Conservation (phyloP, 1,284 basidiomycete species). For the Butyriboletus appendiculatus region DNA sequence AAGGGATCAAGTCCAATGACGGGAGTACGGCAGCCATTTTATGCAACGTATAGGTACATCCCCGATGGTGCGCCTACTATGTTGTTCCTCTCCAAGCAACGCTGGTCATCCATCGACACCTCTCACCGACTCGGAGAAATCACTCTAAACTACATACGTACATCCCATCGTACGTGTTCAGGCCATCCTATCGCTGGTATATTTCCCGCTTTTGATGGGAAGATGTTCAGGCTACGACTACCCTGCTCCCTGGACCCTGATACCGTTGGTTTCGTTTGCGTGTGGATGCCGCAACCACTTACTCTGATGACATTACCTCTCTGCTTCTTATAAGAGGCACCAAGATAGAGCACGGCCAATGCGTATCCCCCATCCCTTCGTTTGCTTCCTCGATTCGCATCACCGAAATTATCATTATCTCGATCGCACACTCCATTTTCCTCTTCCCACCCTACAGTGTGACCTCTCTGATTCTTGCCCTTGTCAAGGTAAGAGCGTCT, state of each 20-base stretch:
- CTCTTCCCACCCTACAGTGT: not conserved
- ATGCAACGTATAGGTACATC: not conserved
- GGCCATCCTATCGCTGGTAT: conserved; percentile 7
- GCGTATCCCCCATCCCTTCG: conserved; percentile 10
- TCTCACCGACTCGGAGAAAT: not conserved
- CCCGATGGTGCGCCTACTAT: not conserved
- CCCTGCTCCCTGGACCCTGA: conserved; percentile 1
- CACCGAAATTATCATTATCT: conserved; percentile 7
- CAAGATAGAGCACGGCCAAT: conserved; percentile 1
- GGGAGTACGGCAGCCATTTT: not conserved
- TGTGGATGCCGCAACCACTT: not conserved
- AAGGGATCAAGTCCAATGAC: not conserved
- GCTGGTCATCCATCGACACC: not conserved
- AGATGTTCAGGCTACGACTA: conserved; percentile 8
- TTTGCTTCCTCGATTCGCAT: conserved; percentile 20
- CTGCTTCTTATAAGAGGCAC: not conserved
- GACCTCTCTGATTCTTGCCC: not conserved
- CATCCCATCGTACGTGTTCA: no score
- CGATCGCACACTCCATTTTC: conserved; percentile 10
- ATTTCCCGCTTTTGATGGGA: conserved; percentile 7
- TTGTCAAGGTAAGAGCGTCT: conserved; percentile 9
- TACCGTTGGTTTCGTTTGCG: not conserved
- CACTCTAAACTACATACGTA: not conserved
- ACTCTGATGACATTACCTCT: not conserved
- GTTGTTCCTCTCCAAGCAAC: not conserved